Percentiles rank a stretch among this genome's conserved stretches.
These are phyloP conservation scores for Loxodes magnus DNA, from an alignment of 73 alveolate genomes.

Conservation along the genomic window DNA sequence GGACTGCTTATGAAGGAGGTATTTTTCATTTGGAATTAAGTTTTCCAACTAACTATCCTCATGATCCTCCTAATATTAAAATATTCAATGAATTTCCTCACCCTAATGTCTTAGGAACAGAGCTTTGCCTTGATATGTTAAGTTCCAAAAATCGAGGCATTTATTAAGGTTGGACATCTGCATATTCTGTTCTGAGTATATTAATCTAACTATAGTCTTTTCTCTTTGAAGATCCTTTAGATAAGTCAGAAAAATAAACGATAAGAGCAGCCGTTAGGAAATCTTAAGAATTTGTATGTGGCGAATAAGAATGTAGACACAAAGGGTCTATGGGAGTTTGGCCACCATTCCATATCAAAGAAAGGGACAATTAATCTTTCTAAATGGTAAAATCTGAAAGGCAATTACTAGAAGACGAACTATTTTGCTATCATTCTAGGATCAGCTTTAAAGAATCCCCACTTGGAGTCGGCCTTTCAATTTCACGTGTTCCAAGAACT, in stretches of 20 bases:
- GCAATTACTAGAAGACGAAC: slow-evolving; percentile 62
- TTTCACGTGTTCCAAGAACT: slow-evolving; percentile 80
- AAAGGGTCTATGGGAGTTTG: slow-evolving; percentile 78
- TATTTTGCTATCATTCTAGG: slow-evolving; percentile 82
- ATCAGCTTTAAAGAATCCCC: slow-evolving; percentile 40
- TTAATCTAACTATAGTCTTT: slow-evolving; percentile 77
- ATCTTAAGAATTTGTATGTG: slow-evolving; percentile 71
- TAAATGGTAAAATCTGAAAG: slow-evolving; percentile 32
- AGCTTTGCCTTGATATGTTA: slow-evolving; percentile 49
- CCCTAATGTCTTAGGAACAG: slow-evolving; percentile 40
- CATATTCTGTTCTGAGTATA: slow-evolving; percentile 81
- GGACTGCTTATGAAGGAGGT: slow-evolving; percentile 73
- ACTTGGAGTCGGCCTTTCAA: slow-evolving; percentile 76
- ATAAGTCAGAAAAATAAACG: slow-evolving; percentile 34
- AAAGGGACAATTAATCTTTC: slow-evolving; percentile 38
- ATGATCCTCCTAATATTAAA: slow-evolving; percentile 50
- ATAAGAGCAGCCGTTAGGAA: slow-evolving; percentile 50
- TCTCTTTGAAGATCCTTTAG: slow-evolving; percentile 59
- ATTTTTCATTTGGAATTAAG: slow-evolving; percentile 54
- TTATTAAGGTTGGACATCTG: slow-evolving; percentile 92
- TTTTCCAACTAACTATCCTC: slow-evolving; percentile 71
- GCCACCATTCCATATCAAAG: slow-evolving; percentile 64
- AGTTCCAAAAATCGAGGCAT: slow-evolving; percentile 23
- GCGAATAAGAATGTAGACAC: slow-evolving; percentile 59
- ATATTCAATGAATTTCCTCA: slow-evolving; percentile 36